phyloP scores from a whole-genome alignment of 2,329 filamentous ascomycete genomes.

The Aspergillus spinulosporus region DNA sequence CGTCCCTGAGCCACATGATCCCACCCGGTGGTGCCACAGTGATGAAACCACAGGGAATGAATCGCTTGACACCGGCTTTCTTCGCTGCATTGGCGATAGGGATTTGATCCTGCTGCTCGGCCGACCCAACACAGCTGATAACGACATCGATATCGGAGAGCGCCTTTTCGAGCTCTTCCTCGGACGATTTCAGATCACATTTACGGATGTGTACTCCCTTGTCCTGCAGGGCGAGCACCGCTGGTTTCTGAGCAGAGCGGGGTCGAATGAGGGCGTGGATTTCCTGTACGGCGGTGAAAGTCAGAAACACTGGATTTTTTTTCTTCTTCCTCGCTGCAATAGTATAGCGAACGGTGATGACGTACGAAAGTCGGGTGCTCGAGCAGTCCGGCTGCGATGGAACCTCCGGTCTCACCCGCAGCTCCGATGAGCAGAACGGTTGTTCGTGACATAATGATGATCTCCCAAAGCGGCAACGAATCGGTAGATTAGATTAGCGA shows the following conservation, averaged over 20 bases:
- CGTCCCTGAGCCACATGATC: slow-evolving; percentile 45
- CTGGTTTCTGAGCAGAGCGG: slow-evolving; percentile 50
- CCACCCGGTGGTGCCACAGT: slow-evolving; percentile 49
- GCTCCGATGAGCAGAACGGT: slow-evolving; percentile 42
- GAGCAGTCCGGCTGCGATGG: slow-evolving; percentile 40
- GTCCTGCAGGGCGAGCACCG: slow-evolving; percentile 41
- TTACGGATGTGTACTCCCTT: slow-evolving; percentile 48
- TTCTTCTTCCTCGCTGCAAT: background rate
- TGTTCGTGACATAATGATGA: slow-evolving; percentile 35
- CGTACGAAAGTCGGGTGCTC: slow-evolving; percentile 30
- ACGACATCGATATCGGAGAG: slow-evolving; percentile 49
- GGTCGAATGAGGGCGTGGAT: slow-evolving; percentile 52
- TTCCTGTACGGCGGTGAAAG: slow-evolving; percentile 38
- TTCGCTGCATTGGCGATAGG: slow-evolving; percentile 52
- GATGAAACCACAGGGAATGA: slow-evolving; percentile 55
- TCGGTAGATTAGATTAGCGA: background rate
- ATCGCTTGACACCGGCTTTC: slow-evolving; percentile 52
- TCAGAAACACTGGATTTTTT: slow-evolving; percentile 4
- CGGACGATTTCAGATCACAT: slow-evolving; percentile 45
- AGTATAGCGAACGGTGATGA: background rate
- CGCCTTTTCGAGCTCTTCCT: slow-evolving; percentile 45
- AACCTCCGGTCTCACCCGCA: slow-evolving; percentile 43
- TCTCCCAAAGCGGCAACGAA: slow-evolving; percentile 11
- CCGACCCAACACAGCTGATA: slow-evolving; percentile 44
- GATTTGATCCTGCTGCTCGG: slow-evolving; percentile 45